Percentiles rank a stretch among this genome's conserved stretches.
These are phyloP conservation scores for Crassisporium funariophilum DNA, from an alignment of 768 basidiomycete species.

Conservation along the genomic window DNA sequence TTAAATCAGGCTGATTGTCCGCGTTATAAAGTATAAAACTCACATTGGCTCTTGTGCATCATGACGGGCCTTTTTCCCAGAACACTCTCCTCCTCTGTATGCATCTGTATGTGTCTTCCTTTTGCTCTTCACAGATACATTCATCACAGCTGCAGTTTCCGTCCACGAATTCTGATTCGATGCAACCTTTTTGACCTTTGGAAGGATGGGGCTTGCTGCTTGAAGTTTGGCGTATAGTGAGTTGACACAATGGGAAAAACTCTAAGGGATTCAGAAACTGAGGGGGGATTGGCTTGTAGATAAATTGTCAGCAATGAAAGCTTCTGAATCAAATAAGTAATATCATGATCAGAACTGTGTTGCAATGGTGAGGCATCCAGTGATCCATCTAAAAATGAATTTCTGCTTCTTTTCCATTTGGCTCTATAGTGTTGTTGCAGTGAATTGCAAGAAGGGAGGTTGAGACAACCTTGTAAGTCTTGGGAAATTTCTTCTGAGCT, in stretches of 20 bases:
- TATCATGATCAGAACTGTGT: no score
- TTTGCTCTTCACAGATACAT: not conserved
- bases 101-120: not conserved
- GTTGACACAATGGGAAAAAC: no score
- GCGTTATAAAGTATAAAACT: not conserved
- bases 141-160: not conserved
- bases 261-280: constrained; percentile 4
- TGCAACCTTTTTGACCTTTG: not conserved
- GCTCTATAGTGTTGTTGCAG: not conserved
- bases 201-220: no score
- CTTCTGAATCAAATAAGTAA: no score
- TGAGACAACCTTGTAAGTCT: not conserved
- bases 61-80: not conserved
- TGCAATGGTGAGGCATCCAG: no score
- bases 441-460: not conserved
- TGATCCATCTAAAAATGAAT: no score
- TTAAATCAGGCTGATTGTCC: not conserved
- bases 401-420: no score
- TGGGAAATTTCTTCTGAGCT: constrained; percentile 11
- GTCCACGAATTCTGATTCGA: not conserved
- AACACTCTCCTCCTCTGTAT: not conserved
- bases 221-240: no score
- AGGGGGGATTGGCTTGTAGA: no score
- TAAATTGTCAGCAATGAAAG: no score
- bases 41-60: constrained; percentile 2